Percentiles rank a stretch among this genome's conserved stretches.
phyloP scores from a whole-genome alignment of 106 monocot species.

The Acorus gramineus region DNA sequence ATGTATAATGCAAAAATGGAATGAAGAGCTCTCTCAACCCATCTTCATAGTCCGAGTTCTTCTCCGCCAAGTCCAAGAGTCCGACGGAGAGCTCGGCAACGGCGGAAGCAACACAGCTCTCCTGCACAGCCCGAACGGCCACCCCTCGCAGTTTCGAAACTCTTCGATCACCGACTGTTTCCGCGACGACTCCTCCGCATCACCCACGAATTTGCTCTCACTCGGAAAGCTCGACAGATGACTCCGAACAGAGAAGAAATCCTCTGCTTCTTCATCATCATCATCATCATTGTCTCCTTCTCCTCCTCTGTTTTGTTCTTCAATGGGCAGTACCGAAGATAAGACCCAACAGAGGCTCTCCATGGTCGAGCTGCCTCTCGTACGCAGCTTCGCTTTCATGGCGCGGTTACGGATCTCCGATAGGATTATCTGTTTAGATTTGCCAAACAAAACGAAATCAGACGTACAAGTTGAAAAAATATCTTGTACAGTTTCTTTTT shows the following conservation, averaged over 20 bases:
- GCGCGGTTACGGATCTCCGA: constrained; percentile 25
- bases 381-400: constrained; percentile 18
- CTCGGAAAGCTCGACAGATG: constrained; percentile 40
- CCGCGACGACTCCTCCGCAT: not conserved
- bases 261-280: constrained; percentile 28
- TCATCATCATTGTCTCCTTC: constrained; percentile 8
- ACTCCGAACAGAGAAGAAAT: constrained; percentile 67
- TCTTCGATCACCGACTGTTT: constrained; percentile 30
- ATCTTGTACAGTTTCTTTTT: too few relatives aligned
- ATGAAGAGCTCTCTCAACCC: too few relatives aligned
- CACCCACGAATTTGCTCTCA: not conserved
- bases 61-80: constrained; percentile 67
- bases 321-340: constrained; percentile 3
- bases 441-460: not conserved
- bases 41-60: not conserved
- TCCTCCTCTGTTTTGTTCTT: not conserved
- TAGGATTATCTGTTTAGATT: constrained; percentile 21
- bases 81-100: constrained; percentile 48
- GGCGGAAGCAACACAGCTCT: constrained; percentile 36
- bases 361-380: not conserved
- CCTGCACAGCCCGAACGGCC: constrained; percentile 75
- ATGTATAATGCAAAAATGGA: too few relatives aligned
- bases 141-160: constrained; percentile 52
- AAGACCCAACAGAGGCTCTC: constrained; percentile 15
- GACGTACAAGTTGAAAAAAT: not conserved